A percentile compares a stretch with the other conserved stretches of the same genome.
Evolutionary conservation across 805 yeast genomes (phyloP).

Genomic region (Tetrapisispora fleetii): DNA sequence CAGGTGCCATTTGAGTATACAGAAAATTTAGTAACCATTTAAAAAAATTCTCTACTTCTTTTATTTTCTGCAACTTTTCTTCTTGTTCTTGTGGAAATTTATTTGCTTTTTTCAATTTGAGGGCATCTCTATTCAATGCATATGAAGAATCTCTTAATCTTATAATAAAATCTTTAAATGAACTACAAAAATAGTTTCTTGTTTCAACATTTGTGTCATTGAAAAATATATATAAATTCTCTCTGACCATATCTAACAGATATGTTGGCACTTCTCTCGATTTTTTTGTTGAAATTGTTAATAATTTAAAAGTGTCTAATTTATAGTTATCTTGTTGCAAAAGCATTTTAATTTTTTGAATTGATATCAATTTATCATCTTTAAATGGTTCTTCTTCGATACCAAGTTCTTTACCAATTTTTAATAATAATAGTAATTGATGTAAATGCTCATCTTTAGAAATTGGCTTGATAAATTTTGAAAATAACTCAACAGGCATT

Average conservation of each 20-base stretch:
- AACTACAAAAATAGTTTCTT: conserved; percentile 54
- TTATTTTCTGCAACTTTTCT: conserved; percentile 23
- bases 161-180: conserved; percentile 49
- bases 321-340: conserved; percentile 40
- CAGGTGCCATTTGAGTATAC: conserved; percentile 39
- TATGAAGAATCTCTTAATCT: conserved; percentile 64
- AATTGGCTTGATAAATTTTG: conserved; percentile 23
- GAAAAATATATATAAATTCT: conserved; percentile 41
- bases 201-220: conserved; percentile 60
- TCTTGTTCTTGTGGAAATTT: conserved; percentile 34
- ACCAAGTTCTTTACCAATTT: conserved; percentile 53
- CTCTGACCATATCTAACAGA: conserved; percentile 36
- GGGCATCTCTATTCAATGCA: conserved; percentile 42
- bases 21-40: conserved; percentile 30
- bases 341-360: conserved; percentile 27
- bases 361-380: conserved; percentile 28
- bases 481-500: conserved; percentile 36
- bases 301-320: conserved; percentile 47
- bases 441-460: conserved; percentile 19
- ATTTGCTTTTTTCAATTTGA: conserved; percentile 30
- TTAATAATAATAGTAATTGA: conserved; percentile 44
- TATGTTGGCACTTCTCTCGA: conserved; percentile 44
- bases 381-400: conserved; percentile 44
- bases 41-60: conserved; percentile 33
- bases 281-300: conserved; percentile 51